Evolutionary conservation across 164 flowering plant genomes (phyloP).

Genomic region (Dillenia suffruticosa): DNA sequence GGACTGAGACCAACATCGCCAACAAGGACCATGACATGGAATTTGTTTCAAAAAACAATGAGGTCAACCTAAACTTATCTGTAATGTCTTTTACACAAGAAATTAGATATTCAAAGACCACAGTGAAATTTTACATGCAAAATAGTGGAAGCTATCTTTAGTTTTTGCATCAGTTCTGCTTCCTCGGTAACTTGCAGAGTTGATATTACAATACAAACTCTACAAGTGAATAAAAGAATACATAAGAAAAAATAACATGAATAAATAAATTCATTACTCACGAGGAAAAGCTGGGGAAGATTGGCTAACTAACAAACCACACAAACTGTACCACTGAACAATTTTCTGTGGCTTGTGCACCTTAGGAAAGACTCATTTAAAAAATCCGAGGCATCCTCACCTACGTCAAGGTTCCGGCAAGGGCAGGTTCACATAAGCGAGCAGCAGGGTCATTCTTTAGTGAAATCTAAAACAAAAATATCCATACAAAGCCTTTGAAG

Average conservation of each 20-base stretch:
- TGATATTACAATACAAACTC: slow-evolving; percentile 35
- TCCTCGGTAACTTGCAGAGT: slow-evolving; percentile 19
- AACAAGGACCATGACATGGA: background rate
- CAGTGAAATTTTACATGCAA: background rate
- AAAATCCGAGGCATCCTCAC: background rate
- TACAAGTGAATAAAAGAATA: slow-evolving; percentile 35
- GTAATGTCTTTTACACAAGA: background rate
- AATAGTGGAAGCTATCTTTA: slow-evolving; percentile 15
- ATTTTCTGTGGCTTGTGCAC: slow-evolving; percentile 12
- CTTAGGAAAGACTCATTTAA: background rate
- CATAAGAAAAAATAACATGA: slow-evolving; percentile 24
- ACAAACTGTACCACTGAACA: slow-evolving; percentile 16
- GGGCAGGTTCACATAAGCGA: slow-evolving; percentile 14
- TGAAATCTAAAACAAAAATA: slow-evolving; percentile 11
- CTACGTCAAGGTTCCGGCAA: background rate
- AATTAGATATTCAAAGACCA: background rate
- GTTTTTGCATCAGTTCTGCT: slow-evolving; percentile 12
- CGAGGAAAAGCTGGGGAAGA: slow-evolving; percentile 14
- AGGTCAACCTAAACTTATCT: no score
- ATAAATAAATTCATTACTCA: slow-evolving; percentile 33
- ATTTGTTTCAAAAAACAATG: background rate
- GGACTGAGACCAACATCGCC: background rate
- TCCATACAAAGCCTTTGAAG: background rate
- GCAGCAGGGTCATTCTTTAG: slow-evolving; percentile 7
- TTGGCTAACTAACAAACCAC: slow-evolving; percentile 21